These are phyloP conservation scores for Tricladium varicosporioides DNA, from an alignment of 2,329 filamentous ascomycete species.

Conservation along the genomic window DNA sequence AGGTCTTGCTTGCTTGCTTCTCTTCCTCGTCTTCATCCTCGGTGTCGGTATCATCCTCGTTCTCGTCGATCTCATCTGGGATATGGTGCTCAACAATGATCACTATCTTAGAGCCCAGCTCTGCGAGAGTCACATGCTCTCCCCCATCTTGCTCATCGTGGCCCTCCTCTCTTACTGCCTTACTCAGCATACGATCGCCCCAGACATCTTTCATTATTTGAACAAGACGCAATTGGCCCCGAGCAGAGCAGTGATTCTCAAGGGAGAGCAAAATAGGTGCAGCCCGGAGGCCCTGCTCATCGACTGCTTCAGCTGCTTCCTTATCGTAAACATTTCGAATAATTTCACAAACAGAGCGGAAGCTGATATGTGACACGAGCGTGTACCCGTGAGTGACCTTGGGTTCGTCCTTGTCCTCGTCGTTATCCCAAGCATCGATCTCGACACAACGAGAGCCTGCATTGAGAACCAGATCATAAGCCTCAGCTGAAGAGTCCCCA, in stretches of 20 bases:
- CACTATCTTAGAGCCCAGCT: slow-evolving; percentile 61
- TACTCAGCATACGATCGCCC: slow-evolving; percentile 57
- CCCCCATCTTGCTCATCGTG: slow-evolving; percentile 52
- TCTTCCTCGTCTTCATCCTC: slow-evolving; percentile 45
- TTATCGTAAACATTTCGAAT: slow-evolving; percentile 61
- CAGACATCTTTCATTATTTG: slow-evolving; percentile 65
- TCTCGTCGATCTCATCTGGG: slow-evolving; percentile 46
- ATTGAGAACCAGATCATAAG: slow-evolving; percentile 60
- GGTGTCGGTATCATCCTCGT: slow-evolving; percentile 40
- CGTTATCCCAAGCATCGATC: slow-evolving; percentile 71
- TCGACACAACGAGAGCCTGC: slow-evolving; percentile 69
- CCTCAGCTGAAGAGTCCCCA: slow-evolving; percentile 58
- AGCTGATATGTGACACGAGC: slow-evolving; percentile 62
- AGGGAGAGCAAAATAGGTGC: slow-evolving; percentile 64
- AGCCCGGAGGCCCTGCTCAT: slow-evolving; percentile 39
- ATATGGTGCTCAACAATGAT: slow-evolving; percentile 69
- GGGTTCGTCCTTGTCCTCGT: slow-evolving; percentile 58
- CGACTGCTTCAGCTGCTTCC: slow-evolving; percentile 47
- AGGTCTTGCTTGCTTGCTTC: slow-evolving; percentile 47
- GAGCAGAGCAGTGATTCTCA: slow-evolving; percentile 62
- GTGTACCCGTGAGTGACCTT: slow-evolving; percentile 72
- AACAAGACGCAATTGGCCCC: slow-evolving; percentile 60
- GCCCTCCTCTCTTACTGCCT: slow-evolving; percentile 54
- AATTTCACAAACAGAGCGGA: slow-evolving; percentile 63
- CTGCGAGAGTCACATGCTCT: slow-evolving; percentile 55